phyloP scores from a whole-genome alignment of 768 basidiomycete species.

The Phylloporus scabripes region DNA sequence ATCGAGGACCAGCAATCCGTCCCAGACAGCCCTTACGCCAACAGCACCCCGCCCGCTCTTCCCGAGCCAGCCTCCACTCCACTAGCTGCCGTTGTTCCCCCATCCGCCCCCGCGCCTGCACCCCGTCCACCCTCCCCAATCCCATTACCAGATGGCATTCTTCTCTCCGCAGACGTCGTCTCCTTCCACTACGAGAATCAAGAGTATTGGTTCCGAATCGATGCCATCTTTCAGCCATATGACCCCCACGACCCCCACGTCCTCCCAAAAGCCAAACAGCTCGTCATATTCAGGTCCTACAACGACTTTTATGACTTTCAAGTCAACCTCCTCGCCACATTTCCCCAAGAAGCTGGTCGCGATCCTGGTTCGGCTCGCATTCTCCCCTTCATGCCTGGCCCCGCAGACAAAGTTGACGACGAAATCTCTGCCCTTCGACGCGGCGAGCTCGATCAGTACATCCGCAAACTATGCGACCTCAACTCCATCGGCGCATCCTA shows the following conservation, averaged over 20 bases:
- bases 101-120: constrained; percentile 8
- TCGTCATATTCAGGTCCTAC: constrained; percentile 91
- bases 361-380: constrained; percentile 62
- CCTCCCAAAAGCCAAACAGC: constrained; percentile 64
- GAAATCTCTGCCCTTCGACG: constrained; percentile 74
- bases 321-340: constrained; percentile 76
- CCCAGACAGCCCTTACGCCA: constrained; percentile 38
- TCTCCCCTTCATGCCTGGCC: constrained; percentile 97
- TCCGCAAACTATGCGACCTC: constrained; percentile 72
- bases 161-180: constrained; percentile 82
- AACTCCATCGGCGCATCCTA: constrained; percentile 63
- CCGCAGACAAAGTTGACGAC: constrained; percentile 78
- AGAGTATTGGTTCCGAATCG: constrained; percentile 95
- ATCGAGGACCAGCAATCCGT: constrained; percentile 61
- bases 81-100: constrained; percentile 11
- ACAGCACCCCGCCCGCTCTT: constrained; percentile 7
- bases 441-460: constrained; percentile 84
- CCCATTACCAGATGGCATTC: constrained; percentile 72
- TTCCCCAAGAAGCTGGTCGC: constrained; percentile 89
- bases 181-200: constrained; percentile 97
- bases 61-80: neutral
- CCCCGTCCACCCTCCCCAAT: constrained; percentile 39
- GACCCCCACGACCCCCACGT: constrained; percentile 47
- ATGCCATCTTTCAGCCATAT: constrained; percentile 86
- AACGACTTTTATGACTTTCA: constrained; percentile 99